These are phyloP conservation scores for Ballota nigra DNA, from an alignment of 257 asterid genomes.

Conservation along the genomic window DNA sequence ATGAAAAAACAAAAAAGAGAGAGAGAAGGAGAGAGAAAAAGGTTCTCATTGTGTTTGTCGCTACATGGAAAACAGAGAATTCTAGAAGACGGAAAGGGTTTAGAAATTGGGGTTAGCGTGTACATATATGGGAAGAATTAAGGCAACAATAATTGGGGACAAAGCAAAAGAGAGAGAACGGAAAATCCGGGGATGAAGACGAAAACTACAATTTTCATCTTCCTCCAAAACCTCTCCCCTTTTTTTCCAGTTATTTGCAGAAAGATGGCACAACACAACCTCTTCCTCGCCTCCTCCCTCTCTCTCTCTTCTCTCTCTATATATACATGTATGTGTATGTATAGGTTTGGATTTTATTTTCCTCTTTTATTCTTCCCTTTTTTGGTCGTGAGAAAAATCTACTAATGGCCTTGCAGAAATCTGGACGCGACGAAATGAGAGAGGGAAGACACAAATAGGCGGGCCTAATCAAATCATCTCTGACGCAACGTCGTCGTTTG, in stretches of 20 bases:
- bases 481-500: neutral
- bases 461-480: neutral
- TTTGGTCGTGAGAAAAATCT: conserved; percentile 19
- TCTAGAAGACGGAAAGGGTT: conserved; percentile 26
- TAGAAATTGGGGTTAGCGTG: conserved; percentile 34
- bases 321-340: conserved; percentile 4
- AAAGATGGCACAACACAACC: conserved; percentile 25
- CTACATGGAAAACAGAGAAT: conserved; percentile 17
- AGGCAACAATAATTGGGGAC: conserved; percentile 10
- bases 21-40: neutral
- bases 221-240: conserved; percentile 20
- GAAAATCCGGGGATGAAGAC: conserved; percentile 24
- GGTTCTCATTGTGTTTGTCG: conserved; percentile 11
- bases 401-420: conserved; percentile 26
- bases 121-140: conserved; percentile 20
- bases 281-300: conserved; percentile 1
- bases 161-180: conserved; percentile 22
- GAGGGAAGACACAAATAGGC: conserved; percentile 23
- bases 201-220: conserved; percentile 26
- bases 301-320: neutral
- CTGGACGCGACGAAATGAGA: conserved; percentile 29
- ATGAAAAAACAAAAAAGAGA: neutral
- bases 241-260: conserved; percentile 39
- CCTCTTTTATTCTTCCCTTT: neutral
- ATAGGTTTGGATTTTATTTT: neutral